Percentiles rank a stretch among this genome's conserved stretches.
Evolutionary conservation across 495 filamentous ascomycete genomes (phyloP).

Genomic region (Umbilicaria muhlenbergii): DNA sequence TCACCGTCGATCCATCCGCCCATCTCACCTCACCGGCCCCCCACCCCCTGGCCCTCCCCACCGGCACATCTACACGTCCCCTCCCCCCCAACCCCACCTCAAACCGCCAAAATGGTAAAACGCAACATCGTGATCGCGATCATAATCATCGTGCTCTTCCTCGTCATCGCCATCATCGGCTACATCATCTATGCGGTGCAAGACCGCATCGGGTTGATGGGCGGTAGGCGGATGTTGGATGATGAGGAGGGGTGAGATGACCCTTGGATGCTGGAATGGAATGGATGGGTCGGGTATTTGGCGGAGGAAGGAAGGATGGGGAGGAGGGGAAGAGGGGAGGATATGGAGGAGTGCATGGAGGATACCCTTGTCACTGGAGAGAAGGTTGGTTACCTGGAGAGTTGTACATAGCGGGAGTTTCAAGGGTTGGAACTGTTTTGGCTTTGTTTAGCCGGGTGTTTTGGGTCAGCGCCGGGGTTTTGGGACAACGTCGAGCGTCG

Average conservation of each 20-base stretch:
- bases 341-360: no score
- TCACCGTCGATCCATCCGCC: no score
- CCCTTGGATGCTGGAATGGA: no score
- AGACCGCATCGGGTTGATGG: slow-evolving; percentile 27
- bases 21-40: neutral
- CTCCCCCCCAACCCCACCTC: neutral
- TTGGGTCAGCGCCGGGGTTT: no score
- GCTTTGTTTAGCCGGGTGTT: no score
- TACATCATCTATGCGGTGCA: slow-evolving; percentile 49
- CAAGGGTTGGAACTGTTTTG: no score
- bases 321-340: no score
- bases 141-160: slow-evolving; percentile 68
- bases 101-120: slow-evolving; percentile 32
- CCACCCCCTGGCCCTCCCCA: neutral
- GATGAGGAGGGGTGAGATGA: slow-evolving; percentile 21
- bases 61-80: no score
- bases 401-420: no score
- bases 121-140: slow-evolving; percentile 68
- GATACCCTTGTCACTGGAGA: no score
- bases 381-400: no score
- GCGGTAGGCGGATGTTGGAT: slow-evolving; percentile 19
- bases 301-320: neutral
- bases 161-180: slow-evolving; percentile 52
- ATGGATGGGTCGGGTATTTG: neutral
- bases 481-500: no score